Evolutionary conservation across 371 early-diverging fungal species (phyloP).

Genomic region (Nematocida parisii): DNA sequence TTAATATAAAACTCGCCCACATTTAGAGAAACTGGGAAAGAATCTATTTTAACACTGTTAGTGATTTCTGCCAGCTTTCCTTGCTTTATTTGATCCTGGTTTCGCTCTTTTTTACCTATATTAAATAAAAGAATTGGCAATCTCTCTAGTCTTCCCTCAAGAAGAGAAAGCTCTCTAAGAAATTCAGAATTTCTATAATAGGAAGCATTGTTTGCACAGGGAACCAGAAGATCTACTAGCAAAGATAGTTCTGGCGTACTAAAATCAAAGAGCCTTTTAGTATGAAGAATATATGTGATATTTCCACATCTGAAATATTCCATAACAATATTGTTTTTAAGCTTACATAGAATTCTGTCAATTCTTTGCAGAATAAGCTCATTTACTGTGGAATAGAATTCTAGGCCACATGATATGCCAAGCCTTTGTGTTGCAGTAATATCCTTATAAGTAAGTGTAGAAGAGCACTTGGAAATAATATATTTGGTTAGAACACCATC

Average conservation of each 20-base stretch:
- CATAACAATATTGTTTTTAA: not conserved
- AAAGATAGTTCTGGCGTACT: not conserved
- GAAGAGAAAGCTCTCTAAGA: not conserved
- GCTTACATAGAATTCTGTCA: not conserved
- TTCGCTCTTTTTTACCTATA: not conserved
- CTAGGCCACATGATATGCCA: constrained; percentile 92
- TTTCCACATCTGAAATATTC: constrained; percentile 40
- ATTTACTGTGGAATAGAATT: constrained; percentile 90
- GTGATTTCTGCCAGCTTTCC: not conserved
- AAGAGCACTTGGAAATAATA: constrained; percentile 94
- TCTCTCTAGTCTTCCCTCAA: not conserved
- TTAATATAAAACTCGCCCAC: not conserved
- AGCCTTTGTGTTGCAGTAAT: constrained; percentile 90
- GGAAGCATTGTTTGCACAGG: not conserved
- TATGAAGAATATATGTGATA: constrained; percentile 7
- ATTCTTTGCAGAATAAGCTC: constrained; percentile 76
- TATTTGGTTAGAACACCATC: constrained; percentile 97
- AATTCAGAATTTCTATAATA: not conserved
- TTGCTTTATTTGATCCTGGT: not conserved
- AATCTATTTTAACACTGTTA: not conserved
- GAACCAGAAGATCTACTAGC: not conserved
- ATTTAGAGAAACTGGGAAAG: not conserved
- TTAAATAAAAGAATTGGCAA: not conserved
- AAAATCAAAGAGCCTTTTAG: not conserved
- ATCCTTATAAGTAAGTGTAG: constrained; percentile 92